Evolutionary conservation across 1,284 basidiomycete genomes (phyloP).

Genomic region (Porodaedalea pini): DNA sequence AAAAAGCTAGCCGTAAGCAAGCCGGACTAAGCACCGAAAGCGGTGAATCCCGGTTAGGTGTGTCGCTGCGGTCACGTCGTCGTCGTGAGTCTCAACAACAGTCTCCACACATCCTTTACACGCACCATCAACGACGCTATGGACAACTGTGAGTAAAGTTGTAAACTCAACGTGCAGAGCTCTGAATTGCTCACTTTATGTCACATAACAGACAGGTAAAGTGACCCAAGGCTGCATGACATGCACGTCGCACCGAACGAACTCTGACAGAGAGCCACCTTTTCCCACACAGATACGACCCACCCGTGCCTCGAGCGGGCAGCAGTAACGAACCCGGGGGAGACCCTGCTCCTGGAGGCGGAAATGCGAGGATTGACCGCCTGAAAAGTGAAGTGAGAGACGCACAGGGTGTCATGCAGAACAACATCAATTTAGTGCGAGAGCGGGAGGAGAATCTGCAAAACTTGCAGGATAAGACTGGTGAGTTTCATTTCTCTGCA

Average conservation of each 20-base stretch:
- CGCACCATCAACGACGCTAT: constrained; percentile 6
- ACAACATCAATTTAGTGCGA: constrained; percentile 17
- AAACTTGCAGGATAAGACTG: constrained; percentile 17
- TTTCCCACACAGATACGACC: constrained; percentile 18
- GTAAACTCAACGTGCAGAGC: not conserved
- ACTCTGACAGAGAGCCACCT: not conserved
- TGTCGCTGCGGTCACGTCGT: not conserved
- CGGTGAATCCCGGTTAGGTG: not conserved
- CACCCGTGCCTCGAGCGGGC: constrained; percentile 12
- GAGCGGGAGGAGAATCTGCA: constrained; percentile 16
- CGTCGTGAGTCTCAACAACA: not conserved
- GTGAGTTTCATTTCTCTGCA: constrained; percentile 4
- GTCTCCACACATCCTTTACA: not conserved
- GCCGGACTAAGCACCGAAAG: too few species aligned
- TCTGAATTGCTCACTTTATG: not conserved
- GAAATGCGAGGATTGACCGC: constrained; percentile 14
- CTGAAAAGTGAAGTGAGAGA: constrained; percentile 11
- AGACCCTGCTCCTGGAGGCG: not conserved
- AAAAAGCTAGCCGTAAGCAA: too few species aligned
- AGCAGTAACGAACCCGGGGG: constrained; percentile 7
- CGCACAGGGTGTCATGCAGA: constrained; percentile 15
- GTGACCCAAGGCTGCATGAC: not conserved
- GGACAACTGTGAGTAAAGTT: constrained; percentile 8
- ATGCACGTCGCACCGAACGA: not conserved
- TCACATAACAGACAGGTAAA: constrained; percentile 4